Evolutionary conservation across 2,329 filamentous ascomycete genomes (phyloP), one percentile per base, ranked within the genome.

Genomic region (Calonectria multiphialidica): DNA sequence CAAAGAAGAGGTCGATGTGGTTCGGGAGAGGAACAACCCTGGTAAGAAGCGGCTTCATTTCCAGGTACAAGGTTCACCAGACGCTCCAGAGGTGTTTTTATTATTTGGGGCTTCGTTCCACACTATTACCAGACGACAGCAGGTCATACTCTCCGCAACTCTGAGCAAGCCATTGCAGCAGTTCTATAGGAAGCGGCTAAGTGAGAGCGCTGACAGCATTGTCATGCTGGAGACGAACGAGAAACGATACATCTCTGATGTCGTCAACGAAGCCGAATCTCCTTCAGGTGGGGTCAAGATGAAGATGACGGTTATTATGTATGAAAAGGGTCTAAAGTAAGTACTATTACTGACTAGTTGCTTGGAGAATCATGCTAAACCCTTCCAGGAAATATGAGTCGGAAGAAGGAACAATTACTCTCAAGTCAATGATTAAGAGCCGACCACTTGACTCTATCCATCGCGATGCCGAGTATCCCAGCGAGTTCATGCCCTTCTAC

Each of bases 91-190:
- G 2, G 77, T 83, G 0, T 83, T 84, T 30, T 61, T 84, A 5
- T 82, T 82, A 44, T 87, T 87, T 74, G 81, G 85, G 42, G 77
- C 81, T 5, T 83, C 84, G 1, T 85, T 84, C 9, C 84, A 84
- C 8, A 82, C 82, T 1, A 68, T 66, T 2, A 73, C 75, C 1
- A 69, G 59, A 35, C 80, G 82, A 25, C 86, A 87, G 50, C 78
- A 85, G 13, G 82, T 86, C 3, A 74, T 86, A 7, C 18, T 78
- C 1, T 75, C 76, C 5, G 76, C 64, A 3, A 71, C 57, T 2
- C 40, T 78, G 2, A 69, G 77, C 7, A 35, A 37, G 0, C 21
- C 15, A 0, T 12, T 78, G 21, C 18, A 15, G 8, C 4, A 40
- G 0, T 73, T 73, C 3, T 68, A 77, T 2, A 25, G 42, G 6